Percentiles rank a stretch among this genome's conserved stretches.
Conservation (phyloP, 805 yeast genomes). For the Kazachstania martiniae region DNA sequence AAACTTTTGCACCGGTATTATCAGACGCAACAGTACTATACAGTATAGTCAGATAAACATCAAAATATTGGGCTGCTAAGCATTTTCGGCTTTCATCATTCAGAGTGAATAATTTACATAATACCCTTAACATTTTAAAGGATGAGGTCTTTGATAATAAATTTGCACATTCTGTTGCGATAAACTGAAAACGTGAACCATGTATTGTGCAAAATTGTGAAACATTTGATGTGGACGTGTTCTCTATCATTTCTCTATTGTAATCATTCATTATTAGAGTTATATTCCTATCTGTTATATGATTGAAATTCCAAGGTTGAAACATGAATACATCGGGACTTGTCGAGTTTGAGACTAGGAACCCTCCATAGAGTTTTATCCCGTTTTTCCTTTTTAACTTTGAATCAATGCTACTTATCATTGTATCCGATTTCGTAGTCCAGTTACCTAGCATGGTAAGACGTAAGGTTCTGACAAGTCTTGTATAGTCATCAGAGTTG, state of each 20-base stretch:
- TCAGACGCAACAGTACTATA: conserved; percentile 22
- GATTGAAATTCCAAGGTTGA: conserved; percentile 18
- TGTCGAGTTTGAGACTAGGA: conserved; percentile 17
- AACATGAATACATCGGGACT: conserved; percentile 10
- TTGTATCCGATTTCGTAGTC: conserved; percentile 9
- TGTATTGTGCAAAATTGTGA: conserved; percentile 21
- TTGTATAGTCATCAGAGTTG: conserved; percentile 4
- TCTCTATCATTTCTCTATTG: no score
- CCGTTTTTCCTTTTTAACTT: no score
- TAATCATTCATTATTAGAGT: conserved; percentile 13
- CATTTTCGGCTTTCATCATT: conserved; percentile 42
- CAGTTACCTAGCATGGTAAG: conserved; percentile 17
- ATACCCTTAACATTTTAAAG: conserved; percentile 12
- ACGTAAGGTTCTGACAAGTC: conserved; percentile 11
- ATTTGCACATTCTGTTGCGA: conserved; percentile 19
- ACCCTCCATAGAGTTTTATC: conserved; percentile 23
- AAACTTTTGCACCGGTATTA: conserved; percentile 12
- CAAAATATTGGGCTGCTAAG: conserved; percentile 59
- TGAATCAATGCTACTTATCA: no score
- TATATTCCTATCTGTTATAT: conserved; percentile 7
- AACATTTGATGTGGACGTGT: conserved; percentile 9
- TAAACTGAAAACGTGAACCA: conserved; percentile 34
- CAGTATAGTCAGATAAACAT: conserved; percentile 53
- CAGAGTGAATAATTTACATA: conserved; percentile 16
- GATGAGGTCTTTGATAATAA: conserved; percentile 13